Evolutionary conservation across 164 flowering plant species (phyloP).

Genomic region (Annona cherimola): DNA sequence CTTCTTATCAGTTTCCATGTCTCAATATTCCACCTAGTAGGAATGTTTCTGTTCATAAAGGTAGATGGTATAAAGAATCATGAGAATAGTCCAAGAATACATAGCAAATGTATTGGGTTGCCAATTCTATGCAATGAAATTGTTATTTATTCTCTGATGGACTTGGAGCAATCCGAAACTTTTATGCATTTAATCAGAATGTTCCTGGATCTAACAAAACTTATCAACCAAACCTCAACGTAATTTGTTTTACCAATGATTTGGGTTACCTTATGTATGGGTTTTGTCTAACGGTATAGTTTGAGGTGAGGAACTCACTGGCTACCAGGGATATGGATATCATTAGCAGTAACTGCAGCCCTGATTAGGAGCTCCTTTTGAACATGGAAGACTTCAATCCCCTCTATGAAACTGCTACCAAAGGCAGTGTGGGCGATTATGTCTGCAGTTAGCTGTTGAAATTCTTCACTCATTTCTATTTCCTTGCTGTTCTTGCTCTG

Average conservation of each 20-base stretch:
- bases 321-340: constrained; percentile 25
- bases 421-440: constrained; percentile 36
- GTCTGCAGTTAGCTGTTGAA: constrained; percentile 23
- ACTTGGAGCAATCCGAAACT: too few relatives aligned
- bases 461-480: constrained; percentile 20
- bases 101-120: neutral
- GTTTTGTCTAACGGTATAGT: neutral
- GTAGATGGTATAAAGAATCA: neutral
- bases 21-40: constrained; percentile 18
- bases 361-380: constrained; percentile 21
- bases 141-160: neutral
- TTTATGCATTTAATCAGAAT: neutral
- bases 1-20: constrained; percentile 24
- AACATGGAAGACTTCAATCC: constrained; percentile 25
- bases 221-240: too few relatives aligned
- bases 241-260: neutral
- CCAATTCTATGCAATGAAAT: neutral
- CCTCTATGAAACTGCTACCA: constrained; percentile 25
- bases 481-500: constrained; percentile 8
- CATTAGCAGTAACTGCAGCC: constrained; percentile 8
- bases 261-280: too few relatives aligned
- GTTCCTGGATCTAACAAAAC: neutral
- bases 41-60: constrained; percentile 19
- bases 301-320: constrained; percentile 10
- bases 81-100: too few relatives aligned